Percentiles rank a stretch among this genome's conserved stretches.
Evolutionary conservation across 1,284 basidiomycete species (phyloP).

Genomic region (Trichosporon faecale): DNA sequence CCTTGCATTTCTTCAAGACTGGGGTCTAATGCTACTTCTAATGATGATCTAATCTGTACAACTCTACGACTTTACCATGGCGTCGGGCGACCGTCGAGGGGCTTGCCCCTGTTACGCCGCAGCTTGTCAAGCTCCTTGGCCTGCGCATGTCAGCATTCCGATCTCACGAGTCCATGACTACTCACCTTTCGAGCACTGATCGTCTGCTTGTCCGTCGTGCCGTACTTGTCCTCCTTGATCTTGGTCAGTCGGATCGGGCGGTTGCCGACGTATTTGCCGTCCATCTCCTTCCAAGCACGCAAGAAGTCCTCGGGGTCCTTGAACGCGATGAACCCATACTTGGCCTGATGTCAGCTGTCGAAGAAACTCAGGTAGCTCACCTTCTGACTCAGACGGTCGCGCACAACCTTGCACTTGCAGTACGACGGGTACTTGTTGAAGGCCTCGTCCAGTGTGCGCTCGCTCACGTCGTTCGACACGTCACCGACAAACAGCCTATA

Average conservation of each 20-base stretch:
- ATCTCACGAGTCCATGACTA: conserved; percentile 1
- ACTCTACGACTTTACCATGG: conserved; percentile 33
- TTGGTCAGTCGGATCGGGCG: conserved; percentile 82
- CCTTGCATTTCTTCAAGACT: not conserved
- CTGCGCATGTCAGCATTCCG: conserved; percentile 21
- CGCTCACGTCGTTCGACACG: conserved; percentile 95
- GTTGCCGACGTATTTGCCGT: conserved; percentile 97
- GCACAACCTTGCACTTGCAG: conserved; percentile 88
- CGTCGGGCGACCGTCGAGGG: conserved; percentile 46
- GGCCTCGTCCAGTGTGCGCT: conserved; percentile 85
- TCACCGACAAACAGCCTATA: conserved; percentile 98
- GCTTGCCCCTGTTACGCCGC: conserved; percentile 48
- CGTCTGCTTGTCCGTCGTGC: conserved; percentile 74
- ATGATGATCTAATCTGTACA: not conserved
- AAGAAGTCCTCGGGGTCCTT: conserved; percentile 98
- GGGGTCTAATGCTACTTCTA: not conserved
- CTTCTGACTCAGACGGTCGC: conserved; percentile 86
- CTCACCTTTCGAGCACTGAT: conserved; percentile 53
- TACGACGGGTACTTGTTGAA: conserved; percentile 92
- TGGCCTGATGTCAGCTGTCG: conserved; percentile 61
- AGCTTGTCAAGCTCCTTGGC: conserved; percentile 50
- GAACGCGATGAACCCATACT: conserved; percentile 96
- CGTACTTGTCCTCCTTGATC: conserved; percentile 87
- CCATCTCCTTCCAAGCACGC: conserved; percentile 99
- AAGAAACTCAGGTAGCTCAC: conserved; percentile 50